A percentile compares a stretch with the other conserved stretches of the same genome.
Evolutionary conservation across 768 basidiomycete genomes (phyloP).

Genomic region (Saitozyma podzolica): DNA sequence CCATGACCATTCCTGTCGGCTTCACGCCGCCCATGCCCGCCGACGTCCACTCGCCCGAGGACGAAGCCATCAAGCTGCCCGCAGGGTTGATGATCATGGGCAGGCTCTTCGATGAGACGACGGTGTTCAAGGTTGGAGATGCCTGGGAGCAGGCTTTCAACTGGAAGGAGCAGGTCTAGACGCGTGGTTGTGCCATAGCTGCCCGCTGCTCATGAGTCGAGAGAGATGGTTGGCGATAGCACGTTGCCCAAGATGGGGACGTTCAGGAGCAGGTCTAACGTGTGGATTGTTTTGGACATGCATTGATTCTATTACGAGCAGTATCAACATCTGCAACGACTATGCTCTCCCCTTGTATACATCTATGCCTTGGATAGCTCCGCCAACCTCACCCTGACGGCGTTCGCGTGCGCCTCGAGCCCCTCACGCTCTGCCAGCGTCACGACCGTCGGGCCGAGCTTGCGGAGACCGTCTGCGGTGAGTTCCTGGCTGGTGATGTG

Average conservation of each 20-base stretch:
- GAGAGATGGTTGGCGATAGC: too few species aligned
- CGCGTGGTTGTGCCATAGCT: too few species aligned
- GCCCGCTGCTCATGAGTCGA: too few species aligned
- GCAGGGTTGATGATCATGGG: conserved; percentile 57
- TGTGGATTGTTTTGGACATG: too few species aligned
- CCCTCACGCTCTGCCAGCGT: conserved; percentile 94
- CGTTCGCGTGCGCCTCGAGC: conserved; percentile 90
- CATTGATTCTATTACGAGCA: too few species aligned
- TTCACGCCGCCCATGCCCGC: conserved; percentile 54
- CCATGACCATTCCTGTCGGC: conserved; percentile 56
- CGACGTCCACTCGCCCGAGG: conserved; percentile 26
- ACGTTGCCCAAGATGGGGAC: too few species aligned
- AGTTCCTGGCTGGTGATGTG: conserved; percentile 97
- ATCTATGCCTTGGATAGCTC: conserved; percentile 3
- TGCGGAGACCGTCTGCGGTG: conserved; percentile 70
- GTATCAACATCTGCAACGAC: not conserved
- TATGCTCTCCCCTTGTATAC: not conserved
- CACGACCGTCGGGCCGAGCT: conserved; percentile 80
- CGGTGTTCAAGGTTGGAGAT: conserved; percentile 31
- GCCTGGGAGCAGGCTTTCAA: conserved; percentile 20
- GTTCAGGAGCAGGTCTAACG: not conserved
- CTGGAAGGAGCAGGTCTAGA: conserved; percentile 6
- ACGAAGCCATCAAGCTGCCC: conserved; percentile 48
- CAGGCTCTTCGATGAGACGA: conserved; percentile 34
- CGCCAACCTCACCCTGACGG: conserved; percentile 77